Percentiles rank a stretch among this genome's conserved stretches.
These are phyloP conservation scores for Globisporangium cederbergense DNA, from an alignment of 352 stramenopile genomes.

Conservation along the genomic window DNA sequence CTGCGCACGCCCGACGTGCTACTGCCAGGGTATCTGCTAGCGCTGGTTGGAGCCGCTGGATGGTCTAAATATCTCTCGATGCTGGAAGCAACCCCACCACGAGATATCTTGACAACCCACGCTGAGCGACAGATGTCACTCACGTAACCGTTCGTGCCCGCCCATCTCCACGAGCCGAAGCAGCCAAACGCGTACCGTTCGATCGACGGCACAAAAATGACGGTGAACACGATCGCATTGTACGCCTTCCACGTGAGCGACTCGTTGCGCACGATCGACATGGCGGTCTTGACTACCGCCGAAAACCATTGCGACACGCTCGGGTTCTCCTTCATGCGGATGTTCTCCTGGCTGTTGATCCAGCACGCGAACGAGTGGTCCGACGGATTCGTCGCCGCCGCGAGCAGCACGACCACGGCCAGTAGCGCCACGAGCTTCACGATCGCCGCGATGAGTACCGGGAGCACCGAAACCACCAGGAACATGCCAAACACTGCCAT, in stretches of 20 bases:
- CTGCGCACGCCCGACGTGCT: neutral
- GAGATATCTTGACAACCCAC: slow-evolving; percentile 47
- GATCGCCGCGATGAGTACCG: slow-evolving; percentile 45
- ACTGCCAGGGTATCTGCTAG: neutral
- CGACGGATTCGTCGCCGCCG: slow-evolving; percentile 55
- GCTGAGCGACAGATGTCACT: slow-evolving; percentile 41
- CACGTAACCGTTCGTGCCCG: slow-evolving; percentile 43
- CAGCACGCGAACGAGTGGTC: slow-evolving; percentile 71
- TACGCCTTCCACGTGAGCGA: slow-evolving; percentile 55
- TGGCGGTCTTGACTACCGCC: slow-evolving; percentile 65
- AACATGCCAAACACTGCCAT: slow-evolving; percentile 65
- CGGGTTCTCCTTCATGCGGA: slow-evolving; percentile 33
- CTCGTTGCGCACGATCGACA: slow-evolving; percentile 61
- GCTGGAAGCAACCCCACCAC: slow-evolving; percentile 45
- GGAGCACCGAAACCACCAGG: slow-evolving; percentile 57
- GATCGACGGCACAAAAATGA: slow-evolving; percentile 58
- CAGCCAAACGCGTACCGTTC: slow-evolving; percentile 65
- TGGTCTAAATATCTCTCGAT: slow-evolving; percentile 44
- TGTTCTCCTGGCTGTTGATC: slow-evolving; percentile 59
- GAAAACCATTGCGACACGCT: slow-evolving; percentile 66
- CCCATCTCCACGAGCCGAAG: slow-evolving; percentile 73
- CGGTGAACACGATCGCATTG: slow-evolving; percentile 59
- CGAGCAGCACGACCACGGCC: slow-evolving; percentile 21
- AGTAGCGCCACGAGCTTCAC: slow-evolving; percentile 38
- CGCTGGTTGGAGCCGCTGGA: neutral